A percentile compares a stretch with the other conserved stretches of the same genome.
Evolutionary conservation across 176 grass and related monocot genomes (phyloP).

Genomic region (Carex cristatella): DNA sequence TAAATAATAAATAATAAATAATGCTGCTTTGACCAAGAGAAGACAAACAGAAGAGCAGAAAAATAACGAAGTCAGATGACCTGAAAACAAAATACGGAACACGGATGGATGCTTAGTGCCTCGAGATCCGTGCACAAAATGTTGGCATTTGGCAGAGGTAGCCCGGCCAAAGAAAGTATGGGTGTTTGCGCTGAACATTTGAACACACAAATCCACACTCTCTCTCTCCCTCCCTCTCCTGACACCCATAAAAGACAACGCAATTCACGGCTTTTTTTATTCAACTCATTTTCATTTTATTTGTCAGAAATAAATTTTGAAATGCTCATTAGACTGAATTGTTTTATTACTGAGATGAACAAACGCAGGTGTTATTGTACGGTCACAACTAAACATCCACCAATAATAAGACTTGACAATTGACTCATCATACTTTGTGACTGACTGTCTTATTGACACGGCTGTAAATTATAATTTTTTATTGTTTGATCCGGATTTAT

Average conservation of each 20-base stretch:
- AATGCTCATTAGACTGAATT: no score
- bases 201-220: neutral
- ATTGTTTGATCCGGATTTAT: no score
- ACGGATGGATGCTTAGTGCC: neutral
- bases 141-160: neutral
- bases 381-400: no score
- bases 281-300: no score
- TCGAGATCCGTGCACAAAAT: neutral
- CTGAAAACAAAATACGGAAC: neutral
- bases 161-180: neutral
- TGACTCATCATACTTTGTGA: no score
- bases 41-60: neutral
- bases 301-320: no score
- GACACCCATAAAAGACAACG: neutral
- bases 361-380: no score
- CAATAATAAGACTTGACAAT: no score
- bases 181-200: neutral
- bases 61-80: neutral
- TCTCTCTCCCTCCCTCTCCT: neutral
- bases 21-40: neutral
- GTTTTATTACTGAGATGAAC: no score
- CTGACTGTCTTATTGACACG: no score
- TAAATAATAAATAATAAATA: no score
- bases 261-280: neutral
- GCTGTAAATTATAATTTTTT: no score